Evolutionary conservation across 148 eudicot species (phyloP).

Genomic region (Spergularia bocconei): DNA sequence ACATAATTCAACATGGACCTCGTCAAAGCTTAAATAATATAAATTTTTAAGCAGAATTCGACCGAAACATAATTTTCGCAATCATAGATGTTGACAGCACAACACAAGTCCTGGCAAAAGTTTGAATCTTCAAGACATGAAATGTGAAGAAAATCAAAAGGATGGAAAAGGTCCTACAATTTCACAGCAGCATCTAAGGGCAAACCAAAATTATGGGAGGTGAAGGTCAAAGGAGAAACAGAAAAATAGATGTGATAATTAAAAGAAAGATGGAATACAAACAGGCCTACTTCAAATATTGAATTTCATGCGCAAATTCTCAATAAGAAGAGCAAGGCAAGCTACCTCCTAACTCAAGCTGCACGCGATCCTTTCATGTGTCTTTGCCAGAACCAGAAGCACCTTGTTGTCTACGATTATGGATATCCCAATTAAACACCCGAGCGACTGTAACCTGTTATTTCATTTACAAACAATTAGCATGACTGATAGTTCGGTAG

Average conservation of each 20-base stretch:
- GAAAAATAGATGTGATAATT: neutral
- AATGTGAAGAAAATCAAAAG: neutral
- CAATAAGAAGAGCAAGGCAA: slow-evolving; percentile 7
- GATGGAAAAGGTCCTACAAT: neutral
- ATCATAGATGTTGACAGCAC: slow-evolving; percentile 14
- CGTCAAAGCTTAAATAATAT: slow-evolving; percentile 15
- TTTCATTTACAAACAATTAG: neutral
- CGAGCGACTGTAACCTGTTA: slow-evolving; percentile 89
- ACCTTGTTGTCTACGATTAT: slow-evolving; percentile 71
- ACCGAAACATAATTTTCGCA: neutral
- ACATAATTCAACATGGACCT: neutral
- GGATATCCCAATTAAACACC: slow-evolving; percentile 95
- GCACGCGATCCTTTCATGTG: slow-evolving; percentile 29
- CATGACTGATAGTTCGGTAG: neutral
- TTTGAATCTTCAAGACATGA: neutral
- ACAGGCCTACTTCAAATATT: slow-evolving; percentile 12
- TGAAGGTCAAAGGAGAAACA: slow-evolving; percentile 8
- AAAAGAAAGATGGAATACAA: slow-evolving; percentile 13
- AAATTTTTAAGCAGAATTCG: slow-evolving; percentile 13
- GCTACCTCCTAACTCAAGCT: slow-evolving; percentile 16
- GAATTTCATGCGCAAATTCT: neutral
- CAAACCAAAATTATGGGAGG: slow-evolving; percentile 13
- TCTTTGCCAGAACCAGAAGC: slow-evolving; percentile 33
- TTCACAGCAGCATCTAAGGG: neutral
- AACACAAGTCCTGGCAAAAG: slow-evolving; percentile 9